Evolutionary conservation across 1,284 basidiomycete genomes (phyloP).

Genomic region (Inonotus hispidus): DNA sequence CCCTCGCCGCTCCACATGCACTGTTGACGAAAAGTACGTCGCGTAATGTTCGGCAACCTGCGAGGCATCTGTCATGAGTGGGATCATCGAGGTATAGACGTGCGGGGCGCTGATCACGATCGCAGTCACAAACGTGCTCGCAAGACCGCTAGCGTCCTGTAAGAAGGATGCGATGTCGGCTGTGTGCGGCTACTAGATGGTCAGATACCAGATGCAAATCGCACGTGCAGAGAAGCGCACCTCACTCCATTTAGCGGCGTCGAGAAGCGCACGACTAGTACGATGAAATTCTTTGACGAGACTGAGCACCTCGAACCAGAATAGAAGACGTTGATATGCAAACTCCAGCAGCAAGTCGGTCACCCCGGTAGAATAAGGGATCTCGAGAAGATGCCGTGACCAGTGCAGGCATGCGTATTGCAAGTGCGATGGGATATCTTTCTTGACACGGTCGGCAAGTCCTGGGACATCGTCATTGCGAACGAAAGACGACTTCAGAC

Average conservation of each 20-base stretch:
- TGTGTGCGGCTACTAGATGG: not conserved
- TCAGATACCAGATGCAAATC: not conserved
- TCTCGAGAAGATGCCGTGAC: conserved; percentile 3
- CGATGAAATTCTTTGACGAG: conserved; percentile 14
- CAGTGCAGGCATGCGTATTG: conserved; percentile 4
- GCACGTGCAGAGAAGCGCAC: not conserved
- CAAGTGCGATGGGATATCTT: not conserved
- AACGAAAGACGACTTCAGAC: not conserved
- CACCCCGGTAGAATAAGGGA: not conserved
- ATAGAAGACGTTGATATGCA: conserved; percentile 18
- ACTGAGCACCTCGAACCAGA: conserved; percentile 20
- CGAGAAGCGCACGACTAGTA: not conserved
- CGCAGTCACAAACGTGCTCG: conserved; percentile 14
- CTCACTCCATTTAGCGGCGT: not conserved
- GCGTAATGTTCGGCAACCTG: not conserved
- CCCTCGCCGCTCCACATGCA: not conserved
- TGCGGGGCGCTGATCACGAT: conserved; percentile 21
- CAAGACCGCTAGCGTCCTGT: conserved; percentile 8
- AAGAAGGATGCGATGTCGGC: not conserved
- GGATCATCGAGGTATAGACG: conserved; percentile 25
- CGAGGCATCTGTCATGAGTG: conserved; percentile 18
- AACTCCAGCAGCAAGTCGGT: conserved; percentile 9
- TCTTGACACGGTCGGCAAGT: not conserved
- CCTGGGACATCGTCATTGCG: not conserved
- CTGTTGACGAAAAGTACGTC: not conserved